These are phyloP conservation scores for Lentinus brumalis DNA, from an alignment of 768 basidiomycete genomes.

Conservation along the genomic window DNA sequence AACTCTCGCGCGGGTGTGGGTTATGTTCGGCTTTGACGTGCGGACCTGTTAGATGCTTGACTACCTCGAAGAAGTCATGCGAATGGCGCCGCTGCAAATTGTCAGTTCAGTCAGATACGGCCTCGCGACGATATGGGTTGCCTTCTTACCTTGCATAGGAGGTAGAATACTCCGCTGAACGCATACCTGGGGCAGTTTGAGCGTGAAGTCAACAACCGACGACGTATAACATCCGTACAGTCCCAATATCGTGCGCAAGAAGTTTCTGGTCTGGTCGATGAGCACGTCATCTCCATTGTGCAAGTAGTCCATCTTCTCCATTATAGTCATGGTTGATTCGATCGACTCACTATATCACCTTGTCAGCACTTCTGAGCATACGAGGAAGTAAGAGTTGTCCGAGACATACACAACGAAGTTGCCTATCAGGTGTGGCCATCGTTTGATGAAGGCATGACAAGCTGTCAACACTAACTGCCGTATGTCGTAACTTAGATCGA, in stretches of 20 bases:
- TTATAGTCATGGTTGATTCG: slow-evolving; percentile 50
- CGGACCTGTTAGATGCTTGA: slow-evolving; percentile 48
- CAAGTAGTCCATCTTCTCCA: slow-evolving; percentile 43
- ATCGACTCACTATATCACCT: slow-evolving; percentile 47
- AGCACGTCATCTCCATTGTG: slow-evolving; percentile 60
- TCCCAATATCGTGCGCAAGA: slow-evolving; percentile 54
- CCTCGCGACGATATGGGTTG: neutral
- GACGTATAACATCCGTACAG: slow-evolving; percentile 36
- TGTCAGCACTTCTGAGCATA: neutral
- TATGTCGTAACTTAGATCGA: slow-evolving; percentile 64
- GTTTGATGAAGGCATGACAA: slow-evolving; percentile 62
- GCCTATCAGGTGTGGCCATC: slow-evolving; percentile 55
- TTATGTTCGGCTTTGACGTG: slow-evolving; percentile 35
- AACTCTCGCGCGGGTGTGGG: slow-evolving; percentile 26
- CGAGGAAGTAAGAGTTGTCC: neutral
- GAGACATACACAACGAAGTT: slow-evolving; percentile 53
- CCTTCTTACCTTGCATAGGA: slow-evolving; percentile 55
- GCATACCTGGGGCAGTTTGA: slow-evolving; percentile 46
- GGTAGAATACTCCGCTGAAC: slow-evolving; percentile 56
- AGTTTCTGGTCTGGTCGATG: slow-evolving; percentile 54
- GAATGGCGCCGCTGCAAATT: slow-evolving; percentile 46
- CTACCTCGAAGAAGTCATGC: slow-evolving; percentile 52
- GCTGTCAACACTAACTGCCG: slow-evolving; percentile 66
- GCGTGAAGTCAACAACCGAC: neutral
- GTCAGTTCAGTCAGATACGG: neutral